A percentile compares a stretch with the other conserved stretches of the same genome.
These are phyloP conservation scores for Dioszegia crocea DNA, from an alignment of 768 basidiomycete genomes.

Conservation along the genomic window DNA sequence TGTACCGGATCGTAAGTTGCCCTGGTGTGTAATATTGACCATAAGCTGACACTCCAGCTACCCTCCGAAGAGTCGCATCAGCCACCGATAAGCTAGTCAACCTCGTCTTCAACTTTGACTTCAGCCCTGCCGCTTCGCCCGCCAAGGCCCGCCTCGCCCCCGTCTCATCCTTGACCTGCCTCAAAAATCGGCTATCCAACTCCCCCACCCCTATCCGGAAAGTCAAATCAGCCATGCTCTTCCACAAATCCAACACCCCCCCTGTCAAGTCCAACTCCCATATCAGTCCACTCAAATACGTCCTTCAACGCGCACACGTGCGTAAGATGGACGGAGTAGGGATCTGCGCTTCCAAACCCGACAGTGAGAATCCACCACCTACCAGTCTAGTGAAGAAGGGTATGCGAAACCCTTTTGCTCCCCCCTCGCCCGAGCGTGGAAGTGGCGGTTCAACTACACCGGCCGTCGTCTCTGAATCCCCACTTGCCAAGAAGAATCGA, in stretches of 20 bases:
- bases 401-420: slow-evolving; percentile 39
- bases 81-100: slow-evolving; percentile 39
- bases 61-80: slow-evolving; percentile 28
- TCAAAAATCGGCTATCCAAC: slow-evolving; percentile 17
- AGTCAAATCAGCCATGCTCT: slow-evolving; percentile 27
- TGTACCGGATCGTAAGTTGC: slow-evolving; percentile 4
- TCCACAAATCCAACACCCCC: slow-evolving; percentile 19
- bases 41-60: slow-evolving; percentile 11
- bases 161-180: slow-evolving; percentile 20
- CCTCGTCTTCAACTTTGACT: slow-evolving; percentile 28
- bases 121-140: slow-evolving; percentile 26
- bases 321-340: not conserved
- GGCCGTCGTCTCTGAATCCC: not conserved
- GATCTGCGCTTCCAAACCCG: not conserved
- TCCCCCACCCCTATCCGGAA: slow-evolving; percentile 45
- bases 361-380: not conserved
- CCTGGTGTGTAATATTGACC: not conserved
- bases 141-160: not conserved
- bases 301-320: slow-evolving; percentile 34
- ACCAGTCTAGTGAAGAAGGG: slow-evolving; percentile 36
- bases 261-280: slow-evolving; percentile 19
- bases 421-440: slow-evolving; percentile 26
- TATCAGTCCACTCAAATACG: slow-evolving; percentile 41
- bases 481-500: not conserved
- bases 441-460: not conserved